Evolutionary conservation across 805 yeast genomes (phyloP), one percentile per base, ranked within the genome.

Genomic region (Tetrapisispora fleetii): DNA sequence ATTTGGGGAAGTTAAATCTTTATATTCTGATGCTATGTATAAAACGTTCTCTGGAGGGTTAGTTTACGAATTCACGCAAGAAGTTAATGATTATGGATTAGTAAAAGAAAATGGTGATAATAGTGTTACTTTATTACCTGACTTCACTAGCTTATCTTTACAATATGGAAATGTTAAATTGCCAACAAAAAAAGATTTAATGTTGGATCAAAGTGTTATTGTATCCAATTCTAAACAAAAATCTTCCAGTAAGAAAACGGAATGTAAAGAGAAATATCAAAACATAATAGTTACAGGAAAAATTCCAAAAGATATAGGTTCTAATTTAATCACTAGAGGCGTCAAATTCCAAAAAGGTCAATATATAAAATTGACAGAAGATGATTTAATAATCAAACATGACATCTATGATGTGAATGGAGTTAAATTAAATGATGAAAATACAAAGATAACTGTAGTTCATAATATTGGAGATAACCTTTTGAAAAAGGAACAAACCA

Each of bases 41-140:
- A 74, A 74, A 14, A 83, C 80, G 1, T 87, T 90, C 60, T 77
- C 87, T 48, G 97, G 97, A 8, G 97, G 95, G 0, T 67, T 87
- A 45, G 87, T 84, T 5, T 87, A 87, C 56, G 95, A 86, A 62
- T 86, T 74, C 62, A 74, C 88, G 4, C 87, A 85, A 58, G 95
- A 83, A 57, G 76, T 81, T 8, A 86, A 87, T 63, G 79, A 82
- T 54, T 86, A 86, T 63, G 95, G 95, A 0, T 67, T 87, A 36
- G 89, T 86, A 1, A 74, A 75, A 44, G 66, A 80, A 24, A 69
- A 67, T 50, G 63, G 66, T 18, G 56, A 63, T 28, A 74, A 74
- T 9, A 69, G 72, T 47, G 72, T 68, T 1, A 55, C 70, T n/a
- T 48, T 73, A 6, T 61, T 68, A 19, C 57, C 62, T 0, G 90